phyloP scores from a whole-genome alignment of 352 stramenopile genomes.

The Hyaloperonospora brassicae region DNA sequence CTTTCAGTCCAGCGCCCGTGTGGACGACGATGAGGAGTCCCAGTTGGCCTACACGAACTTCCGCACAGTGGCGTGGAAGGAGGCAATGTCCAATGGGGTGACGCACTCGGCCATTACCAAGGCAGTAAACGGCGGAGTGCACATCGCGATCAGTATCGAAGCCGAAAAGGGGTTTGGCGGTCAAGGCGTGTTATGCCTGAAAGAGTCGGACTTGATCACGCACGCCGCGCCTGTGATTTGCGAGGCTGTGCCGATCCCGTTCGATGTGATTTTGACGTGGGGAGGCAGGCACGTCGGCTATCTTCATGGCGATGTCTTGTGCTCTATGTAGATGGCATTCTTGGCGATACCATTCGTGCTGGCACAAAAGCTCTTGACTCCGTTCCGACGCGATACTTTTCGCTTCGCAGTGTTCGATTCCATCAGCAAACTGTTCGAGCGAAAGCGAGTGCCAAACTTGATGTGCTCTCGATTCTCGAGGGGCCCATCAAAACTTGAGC shows the following conservation, averaged over 20 bases:
- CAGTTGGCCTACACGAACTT: slow-evolving; percentile 70
- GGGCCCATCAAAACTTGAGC: too few species aligned
- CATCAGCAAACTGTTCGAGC: too few species aligned
- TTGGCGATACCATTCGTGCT: too few species aligned
- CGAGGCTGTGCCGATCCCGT: slow-evolving; percentile 45
- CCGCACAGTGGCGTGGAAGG: slow-evolving; percentile 48
- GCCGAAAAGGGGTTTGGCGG: slow-evolving; percentile 47
- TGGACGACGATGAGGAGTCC: slow-evolving; percentile 55
- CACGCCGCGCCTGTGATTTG: slow-evolving; percentile 35
- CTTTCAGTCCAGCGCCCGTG: slow-evolving; percentile 52
- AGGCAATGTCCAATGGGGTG: slow-evolving; percentile 46
- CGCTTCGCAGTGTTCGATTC: too few species aligned
- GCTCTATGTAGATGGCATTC: slow-evolving; percentile 40
- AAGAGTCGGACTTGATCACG: slow-evolving; percentile 44
- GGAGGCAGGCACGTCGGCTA: slow-evolving; percentile 58
- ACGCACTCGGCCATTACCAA: slow-evolving; percentile 64
- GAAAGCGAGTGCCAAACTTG: too few species aligned
- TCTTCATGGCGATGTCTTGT: slow-evolving; percentile 40
- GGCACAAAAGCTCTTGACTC: too few species aligned
- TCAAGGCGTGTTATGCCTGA: slow-evolving; percentile 61
- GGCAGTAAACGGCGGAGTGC: slow-evolving; percentile 55
- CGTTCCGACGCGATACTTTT: too few species aligned
- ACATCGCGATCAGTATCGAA: slow-evolving; percentile 66
- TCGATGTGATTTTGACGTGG: slow-evolving; percentile 67
- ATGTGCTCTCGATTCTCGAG: too few species aligned